Percentiles rank a stretch among this genome's conserved stretches.
Conservation (phyloP, 208 protist genomes). For the Crithidia fasciculata region DNA sequence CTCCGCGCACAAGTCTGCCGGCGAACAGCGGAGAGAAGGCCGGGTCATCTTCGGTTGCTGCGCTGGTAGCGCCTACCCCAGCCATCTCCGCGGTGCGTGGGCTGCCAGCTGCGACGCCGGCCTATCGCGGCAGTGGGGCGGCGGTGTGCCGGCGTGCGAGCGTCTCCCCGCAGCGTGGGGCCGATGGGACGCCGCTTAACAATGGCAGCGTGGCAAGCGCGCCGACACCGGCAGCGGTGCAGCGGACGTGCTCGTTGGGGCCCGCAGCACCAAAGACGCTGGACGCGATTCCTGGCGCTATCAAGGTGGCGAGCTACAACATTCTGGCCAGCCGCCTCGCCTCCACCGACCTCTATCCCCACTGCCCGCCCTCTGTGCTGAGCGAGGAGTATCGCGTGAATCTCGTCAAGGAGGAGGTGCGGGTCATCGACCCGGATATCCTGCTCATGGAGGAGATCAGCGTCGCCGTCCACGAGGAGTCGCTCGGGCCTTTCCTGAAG, state of each 20-base stretch:
- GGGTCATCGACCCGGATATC: constrained; percentile 57
- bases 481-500: constrained; percentile 62
- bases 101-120: constrained; percentile 5
- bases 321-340: constrained; percentile 78
- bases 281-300: constrained; percentile 20
- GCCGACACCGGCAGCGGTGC: not conserved
- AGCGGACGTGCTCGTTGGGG: too few species aligned
- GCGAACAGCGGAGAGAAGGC: not conserved
- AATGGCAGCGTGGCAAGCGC: not conserved
- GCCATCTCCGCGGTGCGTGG: not conserved
- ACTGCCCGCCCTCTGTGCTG: constrained; percentile 64
- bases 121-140: not conserved
- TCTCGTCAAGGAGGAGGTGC: constrained; percentile 71
- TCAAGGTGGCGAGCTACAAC: constrained; percentile 85
- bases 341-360: constrained; percentile 73
- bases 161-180: not conserved
- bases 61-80: not conserved
- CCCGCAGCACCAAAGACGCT: constrained; percentile 6
- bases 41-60: too few species aligned
- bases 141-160: not conserved
- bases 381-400: constrained; percentile 78
- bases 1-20: constrained; percentile 4
- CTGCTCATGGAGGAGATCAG: constrained; percentile 81
- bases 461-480: constrained; percentile 60
- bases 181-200: not conserved